Percentiles rank a stretch among this genome's conserved stretches.
Evolutionary conservation across 1,139 yeast species (phyloP).

Genomic region (Yamadazyma pseudoaaseri): DNA sequence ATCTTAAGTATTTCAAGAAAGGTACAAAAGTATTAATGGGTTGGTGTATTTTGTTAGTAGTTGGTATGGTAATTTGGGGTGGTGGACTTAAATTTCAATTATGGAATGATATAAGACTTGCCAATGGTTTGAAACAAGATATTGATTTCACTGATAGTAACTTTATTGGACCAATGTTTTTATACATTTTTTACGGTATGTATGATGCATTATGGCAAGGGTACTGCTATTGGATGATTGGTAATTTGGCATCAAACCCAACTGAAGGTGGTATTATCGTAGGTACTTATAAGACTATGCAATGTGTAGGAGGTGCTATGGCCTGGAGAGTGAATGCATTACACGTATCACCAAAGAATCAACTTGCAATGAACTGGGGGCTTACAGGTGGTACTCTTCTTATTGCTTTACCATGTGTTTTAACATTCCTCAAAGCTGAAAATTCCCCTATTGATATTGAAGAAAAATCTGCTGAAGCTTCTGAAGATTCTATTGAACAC

Average conservation of each 20-base stretch:
- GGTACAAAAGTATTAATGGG: conserved; percentile 46
- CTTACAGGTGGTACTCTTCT: conserved; percentile 6
- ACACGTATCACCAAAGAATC: conserved; percentile 1
- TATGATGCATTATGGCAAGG: conserved; percentile 60
- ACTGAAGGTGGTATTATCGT: conserved; percentile 57
- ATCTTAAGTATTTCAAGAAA: conserved; percentile 39
- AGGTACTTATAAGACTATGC: conserved; percentile 62
- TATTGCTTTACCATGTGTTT: conserved; percentile 6
- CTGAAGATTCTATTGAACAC: too few relatives aligned
- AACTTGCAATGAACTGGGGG: conserved; percentile 8
- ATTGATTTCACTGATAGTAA: conserved; percentile 21
- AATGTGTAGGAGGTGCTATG: conserved; percentile 64
- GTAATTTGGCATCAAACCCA: conserved; percentile 57
- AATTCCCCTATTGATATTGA: too few relatives aligned
- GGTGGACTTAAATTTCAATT: conserved; percentile 55
- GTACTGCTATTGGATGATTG: conserved; percentile 55
- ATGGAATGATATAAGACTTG: conserved; percentile 14
- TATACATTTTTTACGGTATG: conserved; percentile 58
- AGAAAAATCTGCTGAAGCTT: too few relatives aligned
- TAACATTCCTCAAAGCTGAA: too few relatives aligned
- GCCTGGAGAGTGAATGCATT: conserved; percentile 39
- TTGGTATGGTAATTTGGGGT: conserved; percentile 56
- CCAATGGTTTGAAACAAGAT: conserved; percentile 16
- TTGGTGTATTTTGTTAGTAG: conserved; percentile 38
- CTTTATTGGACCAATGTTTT: conserved; percentile 60